Conservation (phyloP, 805 yeast genomes). For the Wickerhamiella kurtzmanii region DNA sequence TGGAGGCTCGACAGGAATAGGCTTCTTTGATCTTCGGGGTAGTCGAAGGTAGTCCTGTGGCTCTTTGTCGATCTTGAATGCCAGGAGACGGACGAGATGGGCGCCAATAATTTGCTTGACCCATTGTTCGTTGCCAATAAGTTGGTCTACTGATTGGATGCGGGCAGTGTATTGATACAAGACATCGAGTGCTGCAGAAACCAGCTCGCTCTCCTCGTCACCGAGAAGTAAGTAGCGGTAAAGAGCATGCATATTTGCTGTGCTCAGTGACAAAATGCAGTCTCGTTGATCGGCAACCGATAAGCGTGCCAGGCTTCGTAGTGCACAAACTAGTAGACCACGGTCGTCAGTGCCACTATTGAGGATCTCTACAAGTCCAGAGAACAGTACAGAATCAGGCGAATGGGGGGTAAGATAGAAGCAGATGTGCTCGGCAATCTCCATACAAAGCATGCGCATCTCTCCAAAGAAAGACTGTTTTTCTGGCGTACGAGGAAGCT, state of each 20-base stretch:
- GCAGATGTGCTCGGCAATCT: conserved; percentile 70
- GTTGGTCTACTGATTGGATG: conserved; percentile 38
- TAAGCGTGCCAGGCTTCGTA: conserved; percentile 68
- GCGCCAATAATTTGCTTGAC: conserved; percentile 33
- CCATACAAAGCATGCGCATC: conserved; percentile 39
- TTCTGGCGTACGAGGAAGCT: conserved; percentile 1
- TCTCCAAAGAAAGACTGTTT: conserved; percentile 17
- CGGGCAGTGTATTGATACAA: conserved; percentile 68
- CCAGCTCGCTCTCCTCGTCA: conserved; percentile 49
- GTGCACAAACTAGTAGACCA: conserved; percentile 48
- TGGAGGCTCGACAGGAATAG: conserved; percentile 57
- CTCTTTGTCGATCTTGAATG: conserved; percentile 31
- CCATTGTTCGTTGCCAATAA: conserved; percentile 38
- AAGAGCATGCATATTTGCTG: conserved; percentile 37
- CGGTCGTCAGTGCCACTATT: conserved; percentile 42
- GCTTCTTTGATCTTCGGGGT: conserved; percentile 35
- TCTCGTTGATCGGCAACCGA: conserved; percentile 49
- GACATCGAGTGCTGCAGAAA: conserved; percentile 64
- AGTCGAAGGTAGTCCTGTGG: conserved; percentile 27
- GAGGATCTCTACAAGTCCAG: conserved; percentile 38
- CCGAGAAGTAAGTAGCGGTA: conserved; percentile 43
- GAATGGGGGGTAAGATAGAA: conserved; percentile 69
- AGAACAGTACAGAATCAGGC: conserved; percentile 54
- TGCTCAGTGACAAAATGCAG: conserved; percentile 37
- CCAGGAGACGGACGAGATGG: conserved; percentile 49